A percentile compares a stretch with the other conserved stretches of the same genome.
phyloP scores from a whole-genome alignment of 192 early-diverging fungal species.

The Rhizophagus clarus region DNA sequence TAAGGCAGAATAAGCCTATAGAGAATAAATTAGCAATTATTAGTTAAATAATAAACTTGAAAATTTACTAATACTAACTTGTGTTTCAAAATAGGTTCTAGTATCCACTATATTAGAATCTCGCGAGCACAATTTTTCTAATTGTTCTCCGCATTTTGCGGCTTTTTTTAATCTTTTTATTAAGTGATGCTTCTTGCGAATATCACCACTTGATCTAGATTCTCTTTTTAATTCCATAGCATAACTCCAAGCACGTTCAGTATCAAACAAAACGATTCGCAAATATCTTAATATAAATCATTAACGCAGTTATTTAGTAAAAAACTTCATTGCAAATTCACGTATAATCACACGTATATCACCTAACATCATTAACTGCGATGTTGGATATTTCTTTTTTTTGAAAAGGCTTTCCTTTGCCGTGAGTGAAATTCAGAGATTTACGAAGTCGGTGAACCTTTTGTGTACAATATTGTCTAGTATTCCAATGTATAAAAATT shows the following conservation, averaged over 20 bases:
- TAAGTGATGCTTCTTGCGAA: constrained; percentile 67
- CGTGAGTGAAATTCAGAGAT: constrained; percentile 52
- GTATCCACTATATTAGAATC: constrained; percentile 51
- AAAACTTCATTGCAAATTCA: not conserved
- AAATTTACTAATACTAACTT: constrained; percentile 39
- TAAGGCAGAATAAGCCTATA: constrained; percentile 63
- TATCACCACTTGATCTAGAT: constrained; percentile 51
- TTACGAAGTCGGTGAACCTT: constrained; percentile 64
- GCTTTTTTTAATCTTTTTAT: constrained; percentile 66
- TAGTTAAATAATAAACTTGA: not conserved
- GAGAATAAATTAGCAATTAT: not conserved
- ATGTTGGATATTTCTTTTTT: constrained; percentile 54
- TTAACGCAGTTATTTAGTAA: not conserved
- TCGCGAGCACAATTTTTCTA: constrained; percentile 51
- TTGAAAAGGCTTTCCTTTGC: constrained; percentile 49
- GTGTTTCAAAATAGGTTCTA: constrained; percentile 55
- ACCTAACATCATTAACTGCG: constrained; percentile 51
- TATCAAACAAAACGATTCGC: constrained; percentile 66
- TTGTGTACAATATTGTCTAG: constrained; percentile 66
- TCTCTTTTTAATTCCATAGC: constrained; percentile 76
- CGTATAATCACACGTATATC: not conserved
- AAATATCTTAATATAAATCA: constrained; percentile 48
- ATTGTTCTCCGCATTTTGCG: constrained; percentile 47
- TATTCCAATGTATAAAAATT: not conserved
- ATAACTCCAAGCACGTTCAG: constrained; percentile 77